These are phyloP conservation scores for Aureobasidium sp. DNA, from an alignment of 2,329 filamentous ascomycete species.

Conservation along the genomic window DNA sequence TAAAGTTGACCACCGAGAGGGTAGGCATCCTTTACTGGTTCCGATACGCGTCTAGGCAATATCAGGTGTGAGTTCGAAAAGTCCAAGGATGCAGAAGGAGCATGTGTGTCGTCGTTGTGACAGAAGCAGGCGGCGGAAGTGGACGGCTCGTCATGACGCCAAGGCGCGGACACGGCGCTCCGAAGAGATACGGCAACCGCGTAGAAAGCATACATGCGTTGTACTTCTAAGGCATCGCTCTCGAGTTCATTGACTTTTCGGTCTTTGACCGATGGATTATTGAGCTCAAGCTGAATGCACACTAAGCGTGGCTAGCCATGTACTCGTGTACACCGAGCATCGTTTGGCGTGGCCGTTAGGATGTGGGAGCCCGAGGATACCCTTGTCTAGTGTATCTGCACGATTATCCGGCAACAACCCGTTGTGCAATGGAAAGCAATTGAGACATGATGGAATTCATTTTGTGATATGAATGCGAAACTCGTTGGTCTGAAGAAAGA, in stretches of 20 bases:
- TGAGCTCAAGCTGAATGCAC: neutral
- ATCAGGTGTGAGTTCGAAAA: neutral
- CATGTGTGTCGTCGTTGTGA: neutral
- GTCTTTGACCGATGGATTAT: neutral
- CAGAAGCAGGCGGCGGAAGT: neutral
- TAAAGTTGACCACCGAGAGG: slow-evolving; percentile 65
- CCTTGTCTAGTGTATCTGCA: neutral
- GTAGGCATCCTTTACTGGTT: slow-evolving; percentile 44
- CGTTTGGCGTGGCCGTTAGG: no score
- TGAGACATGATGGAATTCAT: no score
- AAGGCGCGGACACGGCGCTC: neutral
- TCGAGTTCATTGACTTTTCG: neutral
- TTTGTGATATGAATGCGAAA: neutral
- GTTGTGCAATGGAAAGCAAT: neutral
- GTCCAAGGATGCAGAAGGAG: no score
- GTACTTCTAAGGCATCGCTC: no score
- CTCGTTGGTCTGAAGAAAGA: no score
- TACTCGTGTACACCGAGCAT: neutral
- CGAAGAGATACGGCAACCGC: neutral
- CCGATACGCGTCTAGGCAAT: neutral
- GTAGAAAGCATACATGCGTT: no score
- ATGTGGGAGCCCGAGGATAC: no score
- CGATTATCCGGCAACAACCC: neutral
- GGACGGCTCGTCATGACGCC: neutral
- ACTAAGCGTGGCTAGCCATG: neutral